Evolutionary conservation across 805 yeast species (phyloP).

Genomic region (Kregervanrija fluxuum): DNA sequence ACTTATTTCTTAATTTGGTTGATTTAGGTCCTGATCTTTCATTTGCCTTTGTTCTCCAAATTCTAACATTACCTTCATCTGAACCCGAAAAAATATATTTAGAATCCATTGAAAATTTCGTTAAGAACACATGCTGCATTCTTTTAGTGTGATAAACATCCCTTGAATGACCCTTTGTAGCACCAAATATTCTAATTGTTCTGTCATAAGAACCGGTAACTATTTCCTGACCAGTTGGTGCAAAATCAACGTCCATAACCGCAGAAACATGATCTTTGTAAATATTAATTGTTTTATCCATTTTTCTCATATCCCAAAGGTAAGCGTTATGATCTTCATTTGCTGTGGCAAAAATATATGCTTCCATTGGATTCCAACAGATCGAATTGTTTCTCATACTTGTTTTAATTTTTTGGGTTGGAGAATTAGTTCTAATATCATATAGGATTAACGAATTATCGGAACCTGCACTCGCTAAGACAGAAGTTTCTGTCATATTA

Average conservation of each 20-base stretch:
- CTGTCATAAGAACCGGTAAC: slow-evolving; percentile 95
- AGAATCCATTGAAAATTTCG: slow-evolving; percentile 81
- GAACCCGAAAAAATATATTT: slow-evolving; percentile 84
- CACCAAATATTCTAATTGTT: slow-evolving; percentile 72
- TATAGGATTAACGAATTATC: slow-evolving; percentile 88
- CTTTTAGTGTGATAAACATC: slow-evolving; percentile 95
- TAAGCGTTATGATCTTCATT: slow-evolving; percentile 93
- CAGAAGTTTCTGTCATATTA: slow-evolving; percentile 83
- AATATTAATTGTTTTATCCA: slow-evolving; percentile 73
- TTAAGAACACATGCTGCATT: slow-evolving; percentile 91
- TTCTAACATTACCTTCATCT: slow-evolving; percentile 90
- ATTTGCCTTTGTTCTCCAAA: slow-evolving; percentile 87
- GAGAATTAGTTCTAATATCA: slow-evolving; percentile 84
- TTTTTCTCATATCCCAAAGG: slow-evolving; percentile 93
- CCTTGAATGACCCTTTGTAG: slow-evolving; percentile 77
- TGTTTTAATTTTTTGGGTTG: slow-evolving; percentile 85
- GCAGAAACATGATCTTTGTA: slow-evolving; percentile 95
- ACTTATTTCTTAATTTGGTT: slow-evolving; percentile 67
- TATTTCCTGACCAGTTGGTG: slow-evolving; percentile 95
- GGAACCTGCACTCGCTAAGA: slow-evolving; percentile 82
- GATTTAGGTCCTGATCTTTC: slow-evolving; percentile 80
- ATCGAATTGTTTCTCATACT: slow-evolving; percentile 77
- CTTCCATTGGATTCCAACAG: slow-evolving; percentile 98
- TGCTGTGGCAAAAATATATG: slow-evolving; percentile 86
- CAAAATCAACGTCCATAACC: slow-evolving; percentile 87